Evolutionary conservation across 106 monocot genomes (phyloP).

Genomic region (Allium fistulosum): DNA sequence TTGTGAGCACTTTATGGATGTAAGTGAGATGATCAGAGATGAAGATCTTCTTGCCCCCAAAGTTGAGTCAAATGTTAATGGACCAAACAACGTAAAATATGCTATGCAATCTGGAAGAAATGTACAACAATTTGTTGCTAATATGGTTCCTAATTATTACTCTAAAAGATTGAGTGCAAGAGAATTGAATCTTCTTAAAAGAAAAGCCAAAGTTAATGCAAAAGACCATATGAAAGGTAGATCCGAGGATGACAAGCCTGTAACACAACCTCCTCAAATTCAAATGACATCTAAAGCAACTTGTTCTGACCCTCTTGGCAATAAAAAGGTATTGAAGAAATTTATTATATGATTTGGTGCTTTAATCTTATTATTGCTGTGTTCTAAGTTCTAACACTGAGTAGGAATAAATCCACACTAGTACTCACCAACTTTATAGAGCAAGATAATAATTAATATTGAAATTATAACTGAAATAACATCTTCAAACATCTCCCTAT

Average conservation of each 20-base stretch:
- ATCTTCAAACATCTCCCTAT: no score
- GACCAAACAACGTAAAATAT: slow-evolving; percentile 30
- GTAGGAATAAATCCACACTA: no score
- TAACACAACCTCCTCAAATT: slow-evolving; percentile 21
- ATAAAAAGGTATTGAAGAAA: slow-evolving; percentile 33
- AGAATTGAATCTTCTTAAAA: slow-evolving; percentile 82
- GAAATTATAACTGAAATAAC: no score
- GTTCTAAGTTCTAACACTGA: no score
- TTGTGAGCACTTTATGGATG: slow-evolving; percentile 98
- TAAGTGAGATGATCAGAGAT: slow-evolving; percentile 89
- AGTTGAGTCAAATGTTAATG: slow-evolving; percentile 40
- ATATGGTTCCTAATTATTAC: slow-evolving; percentile 71
- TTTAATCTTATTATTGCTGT: no score
- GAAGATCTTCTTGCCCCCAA: slow-evolving; percentile 85
- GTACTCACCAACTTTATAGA: no score
- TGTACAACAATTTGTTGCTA: slow-evolving; percentile 86
- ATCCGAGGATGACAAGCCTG: slow-evolving; percentile 75
- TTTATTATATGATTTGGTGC: no score
- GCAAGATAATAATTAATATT: no score
- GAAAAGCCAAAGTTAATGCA: slow-evolving; percentile 87
- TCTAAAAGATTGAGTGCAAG: slow-evolving; percentile 80
- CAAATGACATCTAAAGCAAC: slow-evolving; percentile 18
- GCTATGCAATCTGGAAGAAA: slow-evolving; percentile 47
- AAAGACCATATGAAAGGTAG: slow-evolving; percentile 72
- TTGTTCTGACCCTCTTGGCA: slow-evolving; percentile 18